A percentile compares a stretch with the other conserved stretches of the same genome.
phyloP scores from a whole-genome alignment of 208 protist species.

The Acanthamoeba lenticulata region DNA sequence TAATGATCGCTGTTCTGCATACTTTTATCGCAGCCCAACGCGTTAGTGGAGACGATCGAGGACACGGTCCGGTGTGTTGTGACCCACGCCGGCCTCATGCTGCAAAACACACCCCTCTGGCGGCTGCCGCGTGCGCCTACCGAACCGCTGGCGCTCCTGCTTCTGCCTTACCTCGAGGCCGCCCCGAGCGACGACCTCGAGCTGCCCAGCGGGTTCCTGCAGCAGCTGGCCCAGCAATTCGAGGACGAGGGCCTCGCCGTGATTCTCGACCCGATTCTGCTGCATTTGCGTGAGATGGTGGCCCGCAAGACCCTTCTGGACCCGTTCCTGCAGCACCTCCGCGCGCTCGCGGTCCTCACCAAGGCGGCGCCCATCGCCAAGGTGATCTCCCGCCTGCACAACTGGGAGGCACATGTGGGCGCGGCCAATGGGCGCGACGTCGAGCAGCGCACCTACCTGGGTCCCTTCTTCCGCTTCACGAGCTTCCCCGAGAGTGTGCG shows the following conservation, averaged over 20 bases:
- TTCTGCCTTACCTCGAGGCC: slow-evolving; percentile 52
- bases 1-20: not conserved
- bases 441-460: not conserved
- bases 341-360: not conserved
- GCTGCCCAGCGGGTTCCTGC: slow-evolving; percentile 16
- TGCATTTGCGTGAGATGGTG: not conserved
- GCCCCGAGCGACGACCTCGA: not conserved
- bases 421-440: slow-evolving; percentile 2
- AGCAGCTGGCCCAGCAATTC: slow-evolving; percentile 53
- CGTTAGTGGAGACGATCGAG: not conserved
- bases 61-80: slow-evolving; percentile 1
- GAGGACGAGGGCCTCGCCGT: slow-evolving; percentile 20
- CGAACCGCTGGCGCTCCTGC: not conserved
- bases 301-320: slow-evolving; percentile 10
- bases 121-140: not conserved
- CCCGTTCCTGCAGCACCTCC: not conserved
- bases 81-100: slow-evolving; percentile 29
- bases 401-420: not conserved
- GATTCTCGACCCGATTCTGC: slow-evolving; percentile 7
- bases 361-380: not conserved
- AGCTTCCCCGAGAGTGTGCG: slow-evolving; percentile 55
- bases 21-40: not conserved
- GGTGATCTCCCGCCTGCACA: not conserved
- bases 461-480: slow-evolving; percentile 54
- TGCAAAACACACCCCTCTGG: slow-evolving; percentile 35